Percentiles rank a stretch among this genome's conserved stretches.
Conservation (phyloP, 306 rosid genomes). For the Casuarina glauca region DNA sequence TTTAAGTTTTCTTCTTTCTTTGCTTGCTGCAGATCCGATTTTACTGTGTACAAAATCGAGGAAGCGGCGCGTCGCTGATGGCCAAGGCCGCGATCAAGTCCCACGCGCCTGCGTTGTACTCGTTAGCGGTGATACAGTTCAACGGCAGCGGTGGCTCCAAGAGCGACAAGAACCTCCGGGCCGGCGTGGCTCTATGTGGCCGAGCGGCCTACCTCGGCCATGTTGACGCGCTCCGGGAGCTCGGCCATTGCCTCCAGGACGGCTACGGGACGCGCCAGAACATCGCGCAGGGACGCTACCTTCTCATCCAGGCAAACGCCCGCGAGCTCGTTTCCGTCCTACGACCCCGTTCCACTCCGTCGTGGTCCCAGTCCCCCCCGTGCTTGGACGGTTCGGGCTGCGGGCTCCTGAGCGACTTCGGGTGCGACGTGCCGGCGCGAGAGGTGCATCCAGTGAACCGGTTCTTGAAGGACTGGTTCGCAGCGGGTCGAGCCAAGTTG, state of each 20-base stretch:
- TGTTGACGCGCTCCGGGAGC: constrained; percentile 81
- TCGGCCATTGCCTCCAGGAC: constrained; percentile 89
- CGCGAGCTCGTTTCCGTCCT: constrained; percentile 52
- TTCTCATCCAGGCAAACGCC: constrained; percentile 77
- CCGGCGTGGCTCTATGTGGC: constrained; percentile 73
- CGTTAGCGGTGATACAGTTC: constrained; percentile 84
- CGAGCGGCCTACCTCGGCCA: constrained; percentile 77
- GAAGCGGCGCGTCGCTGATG: constrained; percentile 62
- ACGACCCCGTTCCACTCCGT: constrained; percentile 29
- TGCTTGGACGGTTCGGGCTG: constrained; percentile 21
- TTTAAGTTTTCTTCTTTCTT: background rate
- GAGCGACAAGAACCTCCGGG: constrained; percentile 58
- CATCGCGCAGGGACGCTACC: constrained; percentile 56
- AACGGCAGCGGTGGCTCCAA: constrained; percentile 89
- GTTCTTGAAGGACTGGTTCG: constrained; percentile 78
- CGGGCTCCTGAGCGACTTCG: constrained; percentile 58
- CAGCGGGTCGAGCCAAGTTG: constrained; percentile 30
- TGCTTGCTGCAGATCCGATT: constrained; percentile 61
- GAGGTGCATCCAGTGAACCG: constrained; percentile 64
- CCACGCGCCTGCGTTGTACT: constrained; percentile 77
- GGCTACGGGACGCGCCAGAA: constrained; percentile 73
- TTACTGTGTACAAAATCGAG: constrained; percentile 73
- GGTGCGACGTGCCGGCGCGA: constrained; percentile 44
- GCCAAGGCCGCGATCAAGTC: constrained; percentile 73
- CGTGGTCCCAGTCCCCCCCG: constrained; percentile 30